phyloP scores from a whole-genome alignment of 306 rosid species.

The Nissolia schottii region DNA sequence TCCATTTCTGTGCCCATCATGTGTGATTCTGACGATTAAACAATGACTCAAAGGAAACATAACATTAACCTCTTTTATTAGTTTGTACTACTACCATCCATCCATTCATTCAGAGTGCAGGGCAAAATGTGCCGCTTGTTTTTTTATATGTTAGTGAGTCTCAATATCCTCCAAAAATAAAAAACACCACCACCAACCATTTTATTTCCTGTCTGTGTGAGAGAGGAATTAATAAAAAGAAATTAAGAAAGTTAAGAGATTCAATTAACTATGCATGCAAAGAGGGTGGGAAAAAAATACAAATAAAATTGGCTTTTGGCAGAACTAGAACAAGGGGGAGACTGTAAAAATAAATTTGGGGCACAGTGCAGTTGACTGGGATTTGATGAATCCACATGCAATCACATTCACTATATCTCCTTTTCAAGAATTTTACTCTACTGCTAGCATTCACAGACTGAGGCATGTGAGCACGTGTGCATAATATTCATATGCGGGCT shows the following conservation, averaged over 20 bases:
- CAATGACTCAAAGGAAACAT: constrained; percentile 19
- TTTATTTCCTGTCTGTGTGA: background rate
- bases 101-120: constrained; percentile 13
- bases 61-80: constrained; percentile 26
- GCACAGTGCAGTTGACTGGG: constrained; percentile 51
- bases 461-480: constrained; percentile 94
- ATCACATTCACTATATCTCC: constrained; percentile 54
- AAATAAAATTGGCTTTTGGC: background rate
- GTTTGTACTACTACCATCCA: background rate
- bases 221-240: background rate
- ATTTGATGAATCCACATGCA: constrained; percentile 64
- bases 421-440: constrained; percentile 52
- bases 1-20: constrained; percentile 38
- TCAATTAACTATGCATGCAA: constrained; percentile 34
- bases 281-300: background rate
- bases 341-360: constrained; percentile 46
- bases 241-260: constrained; percentile 10
- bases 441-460: constrained; percentile 56
- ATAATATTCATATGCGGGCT: constrained; percentile 55
- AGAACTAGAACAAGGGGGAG: constrained; percentile 26
- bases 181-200: background rate
- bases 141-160: constrained; percentile 20
- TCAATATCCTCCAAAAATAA: background rate
- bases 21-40: constrained; percentile 37
- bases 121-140: constrained; percentile 27